A percentile compares a stretch with the other conserved stretches of the same genome.
Conservation (phyloP, 345 rosid genomes). For the Ricinus communis region DNA sequence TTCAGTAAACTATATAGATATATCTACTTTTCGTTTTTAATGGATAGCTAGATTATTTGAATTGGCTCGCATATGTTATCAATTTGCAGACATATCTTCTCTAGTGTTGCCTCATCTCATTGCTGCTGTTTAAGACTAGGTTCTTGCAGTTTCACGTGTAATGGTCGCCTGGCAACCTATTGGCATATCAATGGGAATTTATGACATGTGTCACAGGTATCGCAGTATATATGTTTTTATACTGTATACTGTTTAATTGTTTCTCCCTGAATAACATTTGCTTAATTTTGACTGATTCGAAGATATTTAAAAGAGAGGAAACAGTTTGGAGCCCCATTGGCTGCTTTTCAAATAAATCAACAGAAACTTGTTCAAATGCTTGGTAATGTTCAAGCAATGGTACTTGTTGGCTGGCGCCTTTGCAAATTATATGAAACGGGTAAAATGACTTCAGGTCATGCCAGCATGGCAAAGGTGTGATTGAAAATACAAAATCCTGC, state of each 20-base stretch:
- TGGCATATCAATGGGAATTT: slow-evolving; percentile 91
- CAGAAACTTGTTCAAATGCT: slow-evolving; percentile 88
- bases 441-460: slow-evolving; percentile 88
- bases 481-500: neutral
- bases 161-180: slow-evolving; percentile 97
- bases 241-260: neutral
- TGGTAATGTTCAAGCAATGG: slow-evolving; percentile 89
- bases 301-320: slow-evolving; percentile 92
- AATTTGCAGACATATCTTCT: neutral
- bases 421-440: slow-evolving; percentile 87
- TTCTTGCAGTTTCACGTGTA: slow-evolving; percentile 89
- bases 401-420: slow-evolving; percentile 92
- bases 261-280: neutral
- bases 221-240: neutral
- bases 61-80: neutral
- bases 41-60: no score
- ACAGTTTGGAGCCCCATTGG: slow-evolving; percentile 97
- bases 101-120: neutral
- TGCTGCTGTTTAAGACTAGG: slow-evolving; percentile 39
- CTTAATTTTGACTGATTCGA: slow-evolving; percentile 20
- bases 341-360: slow-evolving; percentile 88
- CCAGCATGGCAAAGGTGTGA: slow-evolving; percentile 95
- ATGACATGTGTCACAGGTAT: slow-evolving; percentile 96
- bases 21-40: no score
- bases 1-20: no score